Base-by-base conservation (phyloP, 768 basidiomycete species). In the Boletus bicolor region DNA sequence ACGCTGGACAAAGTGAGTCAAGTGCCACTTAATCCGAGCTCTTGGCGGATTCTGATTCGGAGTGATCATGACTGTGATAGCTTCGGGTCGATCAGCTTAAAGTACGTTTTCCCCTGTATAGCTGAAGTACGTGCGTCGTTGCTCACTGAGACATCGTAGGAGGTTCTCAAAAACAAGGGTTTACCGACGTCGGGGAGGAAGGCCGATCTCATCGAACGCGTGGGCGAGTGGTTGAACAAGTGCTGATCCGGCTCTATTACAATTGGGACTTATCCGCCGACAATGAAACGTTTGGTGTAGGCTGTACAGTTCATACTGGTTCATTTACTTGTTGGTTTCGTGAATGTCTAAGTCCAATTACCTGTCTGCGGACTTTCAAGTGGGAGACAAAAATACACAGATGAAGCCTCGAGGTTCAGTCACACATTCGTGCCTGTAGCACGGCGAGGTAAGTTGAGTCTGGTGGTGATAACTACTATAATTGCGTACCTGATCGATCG, bases 11-110 rank as follows among this genome's bases (percentile, higher is more conserved):
- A 93, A 79, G 91, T 91, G 67, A 64, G 76, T 60, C 35, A 2
- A 36, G 10, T 39, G 11, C 7, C 38, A n/a, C 14, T 10, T 50
- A 9, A 32, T 37, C 38, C 44, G 4, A 14, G 41, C 30, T 54
- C 24, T 54, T 51, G 7, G 12, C 35, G 17, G 12, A 44, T 44
- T 58, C 50, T 65, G n/a, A 61, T 44, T 8, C 19, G 17, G 39
- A 49, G 21, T 9, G n/a, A 34, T 35, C 15, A 55, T 59, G 7
- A 54, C 53, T 34, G 24, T 55, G 59, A 53, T 65, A 92, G 90
- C 76, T 91, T 59, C 83, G 82, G 17, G 85, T 90, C 58, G 87
- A 88, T 70, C 86, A 90, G 64, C 76, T 93, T 46, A 91, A 88
- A 81, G 89, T 87, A 58, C 54, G 77, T 57, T 53, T 42, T 59